Base-by-base conservation (phyloP, 2,329 filamentous ascomycete genomes). In the Nemania serpens region DNA sequence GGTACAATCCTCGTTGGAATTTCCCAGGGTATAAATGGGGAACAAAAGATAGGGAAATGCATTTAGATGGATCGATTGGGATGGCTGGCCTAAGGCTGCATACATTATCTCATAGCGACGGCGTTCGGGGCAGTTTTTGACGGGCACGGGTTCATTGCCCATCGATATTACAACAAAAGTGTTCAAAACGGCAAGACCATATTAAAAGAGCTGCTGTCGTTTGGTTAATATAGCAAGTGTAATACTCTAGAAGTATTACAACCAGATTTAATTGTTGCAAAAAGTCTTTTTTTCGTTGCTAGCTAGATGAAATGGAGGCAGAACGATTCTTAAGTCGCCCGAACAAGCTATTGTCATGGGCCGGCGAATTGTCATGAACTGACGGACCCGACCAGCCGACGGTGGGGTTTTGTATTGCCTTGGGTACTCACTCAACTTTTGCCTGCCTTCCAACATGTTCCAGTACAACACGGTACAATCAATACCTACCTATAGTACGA, bases 61-160 rank as follows among this genome's bases (percentile, higher is more conserved):
- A 12, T 39, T 39, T 13, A 5, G 4, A 3, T 39, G 3, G 34
- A 39, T n/a, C 11, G 36, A 3, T 5, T 13, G 36, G 36, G 34
- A 36, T n/a, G n/a, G 25, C 25, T 29, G 25, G 25, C 25, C 25
- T 29, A 7, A 29, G 25, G 25, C 7, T 29, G 3, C 25, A 7
- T 29, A 29, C 25, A 4, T 29, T 29, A 29, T 7, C 25, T 29
- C 65, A 67, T 67, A 67, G 65, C 65, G 65, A 65, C 36, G 65
- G 65, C 65, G 65, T 67, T 65, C n/a, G 22, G 25, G 25, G 25
- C 50, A 12, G 39, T 51, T 36, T 34, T 34, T 29, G 25, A 17
- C 9, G 22, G n/a, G n/a, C 17, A 15, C 20, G 50, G n/a, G 7
- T 29, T 29, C 25, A 29, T 29, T 7, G 25, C 25, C 25, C 7